Conservation (phyloP, 2,329 filamentous ascomycete species). For the Rutstroemia sydowiana region DNA sequence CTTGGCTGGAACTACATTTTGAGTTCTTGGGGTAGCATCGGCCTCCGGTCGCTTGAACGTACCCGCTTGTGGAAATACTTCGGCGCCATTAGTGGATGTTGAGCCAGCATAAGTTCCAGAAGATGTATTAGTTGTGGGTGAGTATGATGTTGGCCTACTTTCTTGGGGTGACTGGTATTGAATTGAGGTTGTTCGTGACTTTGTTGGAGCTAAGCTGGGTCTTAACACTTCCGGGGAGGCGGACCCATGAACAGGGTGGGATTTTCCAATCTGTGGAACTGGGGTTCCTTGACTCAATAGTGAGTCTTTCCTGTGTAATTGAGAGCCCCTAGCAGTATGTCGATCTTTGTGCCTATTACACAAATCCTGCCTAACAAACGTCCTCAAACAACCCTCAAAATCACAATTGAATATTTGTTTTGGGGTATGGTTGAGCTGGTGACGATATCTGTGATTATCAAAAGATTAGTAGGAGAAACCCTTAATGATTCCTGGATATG, state of each 20-base stretch:
- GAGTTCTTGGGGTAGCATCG: constrained; percentile 22
- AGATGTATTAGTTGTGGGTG: constrained; percentile 24
- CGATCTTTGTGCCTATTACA: constrained; percentile 79
- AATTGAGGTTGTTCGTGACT: constrained; percentile 23
- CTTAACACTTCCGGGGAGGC: constrained; percentile 28
- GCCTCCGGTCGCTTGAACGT: constrained; percentile 28
- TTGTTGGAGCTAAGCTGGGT: constrained; percentile 19
- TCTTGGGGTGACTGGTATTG: constrained; percentile 30
- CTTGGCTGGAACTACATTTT: constrained; percentile 17
- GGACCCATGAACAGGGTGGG: constrained; percentile 21
- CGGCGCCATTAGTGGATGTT: constrained; percentile 21
- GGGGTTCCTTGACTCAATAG: constrained; percentile 42
- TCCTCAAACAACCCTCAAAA: constrained; percentile 80
- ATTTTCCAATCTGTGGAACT: constrained; percentile 18
- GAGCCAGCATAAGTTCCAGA: constrained; percentile 25
- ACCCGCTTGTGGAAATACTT: constrained; percentile 18
- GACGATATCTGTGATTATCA: constrained; percentile 54
- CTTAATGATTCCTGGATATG: background rate
- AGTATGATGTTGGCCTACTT: constrained; percentile 23
- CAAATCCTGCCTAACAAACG: constrained; percentile 89
- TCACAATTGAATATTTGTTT: constrained; percentile 95
- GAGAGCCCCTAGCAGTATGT: constrained; percentile 71
- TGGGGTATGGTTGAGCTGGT: constrained; percentile 91
- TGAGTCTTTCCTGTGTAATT: constrained; percentile 66
- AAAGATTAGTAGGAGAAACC: constrained; percentile 10